Conservation (phyloP, 2,329 filamentous ascomycete species). For the Penicillium sp. region DNA sequence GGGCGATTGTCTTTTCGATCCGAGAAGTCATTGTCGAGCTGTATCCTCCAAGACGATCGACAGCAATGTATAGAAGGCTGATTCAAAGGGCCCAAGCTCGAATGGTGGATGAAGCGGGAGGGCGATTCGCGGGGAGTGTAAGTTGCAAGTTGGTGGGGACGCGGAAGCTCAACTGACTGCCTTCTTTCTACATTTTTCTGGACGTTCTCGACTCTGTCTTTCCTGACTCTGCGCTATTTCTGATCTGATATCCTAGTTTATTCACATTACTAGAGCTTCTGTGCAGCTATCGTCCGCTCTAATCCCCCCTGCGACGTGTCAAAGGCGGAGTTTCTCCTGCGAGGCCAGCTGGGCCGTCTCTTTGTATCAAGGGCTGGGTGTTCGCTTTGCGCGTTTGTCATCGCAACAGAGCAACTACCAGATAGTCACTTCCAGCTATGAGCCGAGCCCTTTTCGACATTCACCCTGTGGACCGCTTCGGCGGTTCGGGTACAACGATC, state of each 20-base stretch:
- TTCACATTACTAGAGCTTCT: not conserved
- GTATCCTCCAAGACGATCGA: not conserved
- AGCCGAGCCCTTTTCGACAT: slow-evolving; percentile 54
- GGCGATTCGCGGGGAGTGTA: slow-evolving; percentile 16
- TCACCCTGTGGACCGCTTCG: slow-evolving; percentile 66
- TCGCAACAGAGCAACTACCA: not conserved
- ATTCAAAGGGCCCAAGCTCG: not conserved
- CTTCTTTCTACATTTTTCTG: slow-evolving; percentile 2
- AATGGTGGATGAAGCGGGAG: slow-evolving; percentile 5
- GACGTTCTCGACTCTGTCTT: not conserved
- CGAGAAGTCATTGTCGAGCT: slow-evolving; percentile 37
- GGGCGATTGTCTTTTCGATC: slow-evolving; percentile 66
- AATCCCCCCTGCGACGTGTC: not conserved
- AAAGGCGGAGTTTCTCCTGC: not conserved
- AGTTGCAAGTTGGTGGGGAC: slow-evolving; percentile 19
- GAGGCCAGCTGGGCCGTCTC: not conserved
- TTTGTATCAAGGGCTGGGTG: slow-evolving; percentile 1
- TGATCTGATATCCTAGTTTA: not conserved
- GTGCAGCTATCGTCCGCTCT: not conserved
- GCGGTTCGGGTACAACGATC: slow-evolving; percentile 63
- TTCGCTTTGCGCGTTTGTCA: not conserved
- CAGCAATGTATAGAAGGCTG: not conserved
- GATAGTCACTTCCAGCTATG: slow-evolving; percentile 23
- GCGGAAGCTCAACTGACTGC: slow-evolving; percentile 3
- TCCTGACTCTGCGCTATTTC: not conserved